A percentile compares a stretch with the other conserved stretches of the same genome.
Evolutionary conservation across 2,329 filamentous ascomycete species (phyloP).

Genomic region (Dryadomyces sulphureus): DNA sequence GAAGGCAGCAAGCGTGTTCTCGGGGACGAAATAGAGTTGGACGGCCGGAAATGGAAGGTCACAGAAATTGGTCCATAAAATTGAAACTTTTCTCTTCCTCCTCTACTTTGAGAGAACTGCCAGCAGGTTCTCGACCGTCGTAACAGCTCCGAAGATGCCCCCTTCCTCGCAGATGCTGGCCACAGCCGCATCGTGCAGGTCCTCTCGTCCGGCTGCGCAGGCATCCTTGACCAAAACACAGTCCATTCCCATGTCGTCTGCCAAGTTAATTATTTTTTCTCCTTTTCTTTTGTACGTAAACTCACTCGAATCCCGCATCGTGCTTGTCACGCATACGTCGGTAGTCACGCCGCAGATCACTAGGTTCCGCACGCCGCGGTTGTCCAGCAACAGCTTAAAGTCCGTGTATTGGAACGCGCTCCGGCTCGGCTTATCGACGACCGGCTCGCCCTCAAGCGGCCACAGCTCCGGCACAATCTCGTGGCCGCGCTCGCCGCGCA

Average conservation of each 20-base stretch:
- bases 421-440: slow-evolving; percentile 7
- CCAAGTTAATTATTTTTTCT: too few relatives aligned
- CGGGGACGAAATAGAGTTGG: neutral
- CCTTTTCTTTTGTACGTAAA: too few relatives aligned
- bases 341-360: slow-evolving; percentile 7
- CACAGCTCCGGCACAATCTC: slow-evolving; percentile 4
- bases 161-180: slow-evolving; percentile 6
- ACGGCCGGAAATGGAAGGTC: neutral
- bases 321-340: slow-evolving; percentile 5
- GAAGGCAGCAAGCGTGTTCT: neutral
- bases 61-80: slow-evolving; percentile 1
- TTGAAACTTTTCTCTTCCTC: too few relatives aligned
- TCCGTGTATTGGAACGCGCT: slow-evolving; percentile 7
- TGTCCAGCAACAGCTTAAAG: slow-evolving; percentile 6
- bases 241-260: slow-evolving; percentile 8
- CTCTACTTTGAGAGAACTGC: neutral
- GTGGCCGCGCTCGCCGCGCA: slow-evolving; percentile 7
- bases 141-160: slow-evolving; percentile 8
- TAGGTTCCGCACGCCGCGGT: slow-evolving; percentile 4
- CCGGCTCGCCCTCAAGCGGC: slow-evolving; percentile 1
- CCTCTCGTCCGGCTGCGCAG: slow-evolving; percentile 1
- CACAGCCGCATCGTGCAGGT: slow-evolving; percentile 5
- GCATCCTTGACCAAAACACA: slow-evolving; percentile 6
- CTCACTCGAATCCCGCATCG: slow-evolving; percentile 7
- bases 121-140: neutral